phyloP scores from a whole-genome alignment of 345 rosid species.

The Camelina neglecta region DNA sequence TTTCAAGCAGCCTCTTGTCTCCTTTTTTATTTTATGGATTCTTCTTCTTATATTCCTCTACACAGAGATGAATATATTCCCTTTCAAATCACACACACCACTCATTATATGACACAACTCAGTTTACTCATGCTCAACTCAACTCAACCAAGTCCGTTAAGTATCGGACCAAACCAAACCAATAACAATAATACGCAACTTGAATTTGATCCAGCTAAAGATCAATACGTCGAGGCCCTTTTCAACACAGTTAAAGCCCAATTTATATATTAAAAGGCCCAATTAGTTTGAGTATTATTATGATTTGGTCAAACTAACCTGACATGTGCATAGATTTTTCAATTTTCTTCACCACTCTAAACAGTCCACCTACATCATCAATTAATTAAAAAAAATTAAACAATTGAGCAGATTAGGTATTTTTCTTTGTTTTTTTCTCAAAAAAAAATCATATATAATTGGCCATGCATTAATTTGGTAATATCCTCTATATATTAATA shows the following conservation, averaged over 20 bases:
- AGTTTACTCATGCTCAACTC: too few species aligned
- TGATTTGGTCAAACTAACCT: neutral
- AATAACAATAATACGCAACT: neutral
- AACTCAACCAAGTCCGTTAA: neutral
- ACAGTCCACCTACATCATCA: neutral
- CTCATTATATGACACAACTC: neutral
- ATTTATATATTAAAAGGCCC: slow-evolving; percentile 4
- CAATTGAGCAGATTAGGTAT: neutral
- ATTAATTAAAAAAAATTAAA: neutral
- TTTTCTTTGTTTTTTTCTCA: neutral
- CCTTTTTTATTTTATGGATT: slow-evolving; percentile 25
- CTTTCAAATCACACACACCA: slow-evolving; percentile 16
- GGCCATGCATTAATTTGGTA: neutral
- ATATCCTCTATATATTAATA: neutral
- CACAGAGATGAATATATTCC: slow-evolving; percentile 33
- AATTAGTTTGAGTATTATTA: neutral
- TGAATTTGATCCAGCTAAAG: neutral
- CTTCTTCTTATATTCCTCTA: neutral
- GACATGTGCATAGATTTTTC: neutral
- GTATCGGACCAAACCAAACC: neutral
- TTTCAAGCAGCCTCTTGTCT: slow-evolving; percentile 33
- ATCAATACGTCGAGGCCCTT: slow-evolving; percentile 2
- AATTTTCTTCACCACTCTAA: slow-evolving; percentile 3
- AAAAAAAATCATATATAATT: neutral
- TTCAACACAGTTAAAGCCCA: neutral